A percentile compares a stretch with the other conserved stretches of the same genome.
These are phyloP conservation scores for Hypoxylon sp. DNA, from an alignment of 2,329 filamentous ascomycete species.

Conservation along the genomic window DNA sequence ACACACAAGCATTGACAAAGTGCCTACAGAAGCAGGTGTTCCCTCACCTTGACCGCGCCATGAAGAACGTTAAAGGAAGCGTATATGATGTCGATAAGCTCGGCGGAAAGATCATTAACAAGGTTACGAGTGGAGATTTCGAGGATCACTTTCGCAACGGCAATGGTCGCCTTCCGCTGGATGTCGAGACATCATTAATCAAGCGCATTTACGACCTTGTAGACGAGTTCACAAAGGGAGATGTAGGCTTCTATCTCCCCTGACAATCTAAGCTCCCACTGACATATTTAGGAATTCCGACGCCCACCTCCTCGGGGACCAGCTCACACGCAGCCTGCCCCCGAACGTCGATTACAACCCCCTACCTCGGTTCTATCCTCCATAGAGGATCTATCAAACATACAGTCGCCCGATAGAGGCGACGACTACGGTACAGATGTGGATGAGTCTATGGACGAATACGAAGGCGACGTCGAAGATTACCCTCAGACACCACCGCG, in stretches of 20 bases:
- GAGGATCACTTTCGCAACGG: conserved; percentile 39
- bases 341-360: neutral
- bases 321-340: neutral
- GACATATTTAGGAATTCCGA: conserved; percentile 40
- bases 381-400: conserved; percentile 35
- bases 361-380: conserved; percentile 39
- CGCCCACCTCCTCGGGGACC: conserved; percentile 10
- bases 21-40: conserved; percentile 47
- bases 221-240: conserved; percentile 30
- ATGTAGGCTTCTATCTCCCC: conserved; percentile 34
- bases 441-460: conserved; percentile 4
- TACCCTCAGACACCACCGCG: conserved; percentile 17
- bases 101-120: conserved; percentile 39
- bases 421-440: conserved; percentile 7
- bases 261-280: conserved; percentile 11
- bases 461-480: neutral
- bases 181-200: conserved; percentile 38
- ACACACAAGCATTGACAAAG: conserved; percentile 31
- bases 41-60: conserved; percentile 45
- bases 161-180: conserved; percentile 36
- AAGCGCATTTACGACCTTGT: conserved; percentile 40
- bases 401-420: neutral
- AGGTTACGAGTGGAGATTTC: conserved; percentile 43
- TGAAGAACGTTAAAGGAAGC: conserved; percentile 27
- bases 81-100: conserved; percentile 44